Evolutionary conservation across 2,329 filamentous ascomycete genomes (phyloP).

Genomic region (Colletotrichum sansevieriae): DNA sequence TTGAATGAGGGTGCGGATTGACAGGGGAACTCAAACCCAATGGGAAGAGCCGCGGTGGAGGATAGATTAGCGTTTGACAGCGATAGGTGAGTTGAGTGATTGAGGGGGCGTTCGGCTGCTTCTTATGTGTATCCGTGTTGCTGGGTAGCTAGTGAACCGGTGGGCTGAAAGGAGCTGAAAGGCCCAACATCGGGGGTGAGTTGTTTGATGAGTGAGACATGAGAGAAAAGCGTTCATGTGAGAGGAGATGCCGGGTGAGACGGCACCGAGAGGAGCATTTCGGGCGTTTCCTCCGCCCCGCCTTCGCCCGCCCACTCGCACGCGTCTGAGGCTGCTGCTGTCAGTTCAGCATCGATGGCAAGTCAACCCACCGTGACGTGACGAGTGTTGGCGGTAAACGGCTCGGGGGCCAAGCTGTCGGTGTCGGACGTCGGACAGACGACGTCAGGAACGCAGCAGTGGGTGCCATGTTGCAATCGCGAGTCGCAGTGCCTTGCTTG

Average conservation of each 20-base stretch:
- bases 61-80: conserved; percentile 10
- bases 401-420: conserved; percentile 31
- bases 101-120: background rate
- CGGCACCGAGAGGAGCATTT: conserved; percentile 1
- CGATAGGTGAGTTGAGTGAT: conserved; percentile 1
- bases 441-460: conserved; percentile 35
- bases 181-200: conserved; percentile 2
- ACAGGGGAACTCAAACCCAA: conserved; percentile 31
- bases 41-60: conserved; percentile 23
- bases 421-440: too few species aligned
- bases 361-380: conserved; percentile 29
- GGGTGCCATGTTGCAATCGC: conserved; percentile 32
- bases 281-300: conserved; percentile 12
- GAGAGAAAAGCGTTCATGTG: too few species aligned
- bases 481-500: conserved; percentile 1
- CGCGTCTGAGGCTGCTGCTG: background rate
- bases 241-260: conserved; percentile 15
- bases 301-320: conserved; percentile 1
- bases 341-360: conserved; percentile 5
- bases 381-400: conserved; percentile 25
- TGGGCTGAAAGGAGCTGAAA: too few species aligned
- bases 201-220: conserved; percentile 15
- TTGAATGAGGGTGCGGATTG: conserved; percentile 27
- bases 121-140: background rate
- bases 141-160: too few species aligned